Conservation (phyloP, 345 rosid genomes). For the Noccaea caerulescens region DNA sequence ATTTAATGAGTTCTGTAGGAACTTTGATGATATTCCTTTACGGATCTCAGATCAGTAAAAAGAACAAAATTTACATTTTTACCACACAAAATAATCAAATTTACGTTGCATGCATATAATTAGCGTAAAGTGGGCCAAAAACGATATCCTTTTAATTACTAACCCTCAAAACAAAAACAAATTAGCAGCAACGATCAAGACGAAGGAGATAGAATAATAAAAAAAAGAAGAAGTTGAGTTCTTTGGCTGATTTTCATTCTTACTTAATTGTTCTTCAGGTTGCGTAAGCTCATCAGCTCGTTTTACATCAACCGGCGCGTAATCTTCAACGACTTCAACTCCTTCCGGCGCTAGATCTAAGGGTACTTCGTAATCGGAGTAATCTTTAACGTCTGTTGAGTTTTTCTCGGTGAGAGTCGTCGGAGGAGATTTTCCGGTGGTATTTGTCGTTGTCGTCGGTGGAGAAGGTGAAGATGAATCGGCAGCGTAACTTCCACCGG, state of each 20-base stretch:
- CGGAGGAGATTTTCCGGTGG: slow-evolving; percentile 9
- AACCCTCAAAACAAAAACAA: slow-evolving; percentile 20
- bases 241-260: not conserved
- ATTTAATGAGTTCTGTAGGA: too few species aligned
- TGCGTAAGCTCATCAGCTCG: slow-evolving; percentile 24
- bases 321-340: slow-evolving; percentile 33
- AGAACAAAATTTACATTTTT: not conserved
- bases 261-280: not conserved
- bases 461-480: slow-evolving; percentile 34
- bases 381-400: slow-evolving; percentile 26
- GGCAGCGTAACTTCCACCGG: slow-evolving; percentile 19
- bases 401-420: not conserved
- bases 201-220: not conserved
- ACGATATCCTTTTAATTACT: not conserved
- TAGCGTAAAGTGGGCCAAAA: not conserved
- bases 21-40: too few species aligned
- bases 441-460: slow-evolving; percentile 17
- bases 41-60: not conserved
- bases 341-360: slow-evolving; percentile 32
- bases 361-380: slow-evolving; percentile 42
- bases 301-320: slow-evolving; percentile 1
- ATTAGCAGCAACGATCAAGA: slow-evolving; percentile 7
- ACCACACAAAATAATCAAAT: not conserved
- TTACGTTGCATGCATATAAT: slow-evolving; percentile 21
- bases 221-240: slow-evolving; percentile 22